A percentile compares a stretch with the other conserved stretches of the same genome.
Evolutionary conservation across 2,329 filamentous ascomycete species (phyloP).

Genomic region (Hypoxylon sp.): DNA sequence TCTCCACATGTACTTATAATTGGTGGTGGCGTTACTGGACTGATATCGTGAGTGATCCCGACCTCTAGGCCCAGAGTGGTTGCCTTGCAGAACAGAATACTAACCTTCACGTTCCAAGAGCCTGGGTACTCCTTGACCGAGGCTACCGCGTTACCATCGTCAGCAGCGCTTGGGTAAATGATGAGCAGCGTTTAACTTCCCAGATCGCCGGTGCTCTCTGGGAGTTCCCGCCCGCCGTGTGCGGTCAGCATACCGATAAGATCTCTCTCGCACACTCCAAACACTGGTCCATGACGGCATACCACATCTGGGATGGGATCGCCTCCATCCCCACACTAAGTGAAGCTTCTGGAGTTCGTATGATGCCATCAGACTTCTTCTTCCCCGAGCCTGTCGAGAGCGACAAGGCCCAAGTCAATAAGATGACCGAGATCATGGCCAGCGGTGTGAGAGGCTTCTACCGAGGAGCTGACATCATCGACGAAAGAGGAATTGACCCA

Average conservation of each 20-base stretch:
- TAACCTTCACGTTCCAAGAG: slow-evolving; percentile 38
- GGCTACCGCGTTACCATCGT: slow-evolving; percentile 63
- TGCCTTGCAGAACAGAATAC: not conserved
- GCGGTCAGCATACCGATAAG: slow-evolving; percentile 60
- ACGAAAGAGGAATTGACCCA: slow-evolving; percentile 55
- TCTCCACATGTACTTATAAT: slow-evolving; percentile 54
- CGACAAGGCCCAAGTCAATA: slow-evolving; percentile 54
- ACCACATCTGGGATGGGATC: slow-evolving; percentile 60
- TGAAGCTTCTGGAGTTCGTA: slow-evolving; percentile 56
- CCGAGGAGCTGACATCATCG: slow-evolving; percentile 55
- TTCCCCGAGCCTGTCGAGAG: slow-evolving; percentile 56
- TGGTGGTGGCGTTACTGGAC: slow-evolving; percentile 54
- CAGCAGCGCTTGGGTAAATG: slow-evolving; percentile 60
- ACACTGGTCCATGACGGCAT: slow-evolving; percentile 60
- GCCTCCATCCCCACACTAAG: slow-evolving; percentile 54
- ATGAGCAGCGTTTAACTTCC: slow-evolving; percentile 60
- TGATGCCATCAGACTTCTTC: slow-evolving; percentile 59
- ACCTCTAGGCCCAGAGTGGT: not conserved
- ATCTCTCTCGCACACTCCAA: slow-evolving; percentile 60
- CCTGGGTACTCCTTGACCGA: slow-evolving; percentile 62
- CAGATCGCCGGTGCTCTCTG: slow-evolving; percentile 64
- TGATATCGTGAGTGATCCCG: slow-evolving; percentile 50
- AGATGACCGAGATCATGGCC: slow-evolving; percentile 60
- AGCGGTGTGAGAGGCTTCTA: slow-evolving; percentile 59
- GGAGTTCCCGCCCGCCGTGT: slow-evolving; percentile 63